phyloP scores from a whole-genome alignment of 345 rosid genomes.

The Anastatica hierochuntica region DNA sequence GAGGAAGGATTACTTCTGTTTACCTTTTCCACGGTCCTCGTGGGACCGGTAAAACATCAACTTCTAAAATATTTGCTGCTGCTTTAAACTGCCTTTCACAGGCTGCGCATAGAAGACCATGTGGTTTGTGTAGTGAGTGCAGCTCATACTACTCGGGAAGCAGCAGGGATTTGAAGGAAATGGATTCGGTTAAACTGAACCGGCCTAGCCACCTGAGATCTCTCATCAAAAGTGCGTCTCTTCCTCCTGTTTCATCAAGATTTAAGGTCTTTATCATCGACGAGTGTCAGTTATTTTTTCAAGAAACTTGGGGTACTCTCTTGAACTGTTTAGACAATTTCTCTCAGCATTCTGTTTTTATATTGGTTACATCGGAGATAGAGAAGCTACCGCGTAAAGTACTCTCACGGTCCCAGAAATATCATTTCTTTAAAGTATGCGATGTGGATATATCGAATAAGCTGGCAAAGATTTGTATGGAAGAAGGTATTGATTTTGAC shows the following conservation, averaged over 20 bases:
- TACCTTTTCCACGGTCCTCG: constrained; percentile 93
- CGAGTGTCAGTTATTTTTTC: constrained; percentile 73
- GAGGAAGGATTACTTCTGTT: constrained; percentile 59
- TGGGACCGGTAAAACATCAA: constrained; percentile 87
- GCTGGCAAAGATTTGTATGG: constrained; percentile 53
- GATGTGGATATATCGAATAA: constrained; percentile 53
- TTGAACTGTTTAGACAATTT: constrained; percentile 56
- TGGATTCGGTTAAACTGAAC: constrained; percentile 65
- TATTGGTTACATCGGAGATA: constrained; percentile 73
- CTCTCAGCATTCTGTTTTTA: constrained; percentile 57
- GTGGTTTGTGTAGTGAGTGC: constrained; percentile 85
- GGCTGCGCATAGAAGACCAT: constrained; percentile 59
- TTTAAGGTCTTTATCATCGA: constrained; percentile 74
- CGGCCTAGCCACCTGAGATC: constrained; percentile 45
- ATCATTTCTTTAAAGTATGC: constrained; percentile 66
- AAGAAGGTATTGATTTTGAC: constrained; percentile 71
- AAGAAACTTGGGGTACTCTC: constrained; percentile 69
- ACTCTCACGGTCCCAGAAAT: constrained; percentile 67
- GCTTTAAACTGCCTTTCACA: constrained; percentile 80
- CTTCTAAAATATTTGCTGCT: constrained; percentile 83
- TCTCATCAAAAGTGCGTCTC: constrained; percentile 50
- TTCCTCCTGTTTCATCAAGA: constrained; percentile 62
- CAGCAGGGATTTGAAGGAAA: constrained; percentile 60
- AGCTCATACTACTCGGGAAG: no score
- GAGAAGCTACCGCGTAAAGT: constrained; percentile 73